These are phyloP conservation scores for Tetrahymena borealis DNA, from an alignment of 73 alveolate genomes.

Conservation along the genomic window DNA sequence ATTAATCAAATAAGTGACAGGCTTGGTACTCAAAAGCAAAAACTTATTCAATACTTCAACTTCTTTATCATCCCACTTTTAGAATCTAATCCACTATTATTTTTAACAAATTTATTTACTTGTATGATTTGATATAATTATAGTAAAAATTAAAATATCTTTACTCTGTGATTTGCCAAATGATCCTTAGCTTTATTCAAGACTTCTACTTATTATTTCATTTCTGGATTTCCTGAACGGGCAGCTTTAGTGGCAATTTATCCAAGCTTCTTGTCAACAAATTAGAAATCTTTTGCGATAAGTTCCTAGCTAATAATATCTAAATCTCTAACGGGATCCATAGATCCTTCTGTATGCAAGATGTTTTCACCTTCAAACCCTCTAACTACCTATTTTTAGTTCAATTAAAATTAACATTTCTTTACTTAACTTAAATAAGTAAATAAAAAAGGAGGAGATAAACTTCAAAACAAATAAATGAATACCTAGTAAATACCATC, in stretches of 20 bases:
- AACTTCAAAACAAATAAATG: not conserved
- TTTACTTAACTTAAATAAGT: not conserved
- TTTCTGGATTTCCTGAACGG: constrained; percentile 18
- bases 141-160: not conserved
- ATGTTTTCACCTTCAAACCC: constrained; percentile 89
- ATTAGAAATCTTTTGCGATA: constrained; percentile 82
- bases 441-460: not conserved
- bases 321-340: constrained; percentile 91
- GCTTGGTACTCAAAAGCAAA: constrained; percentile 89
- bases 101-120: not conserved
- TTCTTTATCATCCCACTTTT: constrained; percentile 85
- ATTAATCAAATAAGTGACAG: constrained; percentile 89
- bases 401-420: not conserved
- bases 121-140: not conserved
- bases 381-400: constrained; percentile 52
- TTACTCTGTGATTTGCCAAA: not conserved
- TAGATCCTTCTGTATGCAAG: constrained; percentile 94
- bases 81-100: constrained; percentile 10
- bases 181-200: not conserved
- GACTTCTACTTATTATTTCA: constrained; percentile 5
- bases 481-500: constrained; percentile 85
- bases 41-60: constrained; percentile 75
- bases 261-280: constrained; percentile 54
- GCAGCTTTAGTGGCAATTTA: constrained; percentile 52
- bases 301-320: constrained; percentile 87